Base-by-base conservation (phyloP, 805 yeast species). In the Suhomyces faveliae region DNA sequence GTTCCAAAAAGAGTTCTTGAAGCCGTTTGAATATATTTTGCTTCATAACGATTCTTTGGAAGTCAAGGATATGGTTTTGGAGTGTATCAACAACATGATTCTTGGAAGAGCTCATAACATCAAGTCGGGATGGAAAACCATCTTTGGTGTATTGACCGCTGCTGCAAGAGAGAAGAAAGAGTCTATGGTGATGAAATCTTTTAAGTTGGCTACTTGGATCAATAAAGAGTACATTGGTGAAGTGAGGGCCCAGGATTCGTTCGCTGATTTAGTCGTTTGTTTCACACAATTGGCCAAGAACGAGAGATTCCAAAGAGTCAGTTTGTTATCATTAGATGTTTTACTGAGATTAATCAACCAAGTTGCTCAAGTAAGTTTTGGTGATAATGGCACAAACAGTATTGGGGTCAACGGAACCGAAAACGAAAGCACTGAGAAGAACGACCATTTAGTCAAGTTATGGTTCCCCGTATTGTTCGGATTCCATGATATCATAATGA, bases 111-210 rank as follows among this genome's bases (percentile, higher is more conserved):
- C 91, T 3, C 72, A 69, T 12, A 78, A 80, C 49, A 87, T 94
- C 53, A 85, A 82, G 61, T 90, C 97, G 15, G 99, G 99, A 40
- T 94, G 99, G 99, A 81, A 80, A 51, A 84, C 98, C 0, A 84
- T 95, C 46, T 82, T 94, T 59, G 86, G 83, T 21, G 86, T 89
- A 1, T 79, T 92, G 53, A 80, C 84, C 4, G 83, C 77, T 44
- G 89, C 95, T 4, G 92, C 96, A 3, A 71, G 70, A 42, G 83
- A 79, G 17, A 67, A 70, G 23, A 73, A 74, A 47, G 90, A 83
- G 54, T 56, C 75, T 5, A 70, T 87, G 50, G 91, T 89, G 0
- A 61, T 68, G 37, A 82, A 81, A 49, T 83, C 91, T 0, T 86
- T 78, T 62, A 78, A 80, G 23, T 74, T 86, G 60, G 80, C 85